Conservation (phyloP, 2,329 filamentous ascomycete genomes). For the Botrytis elliptica region DNA sequence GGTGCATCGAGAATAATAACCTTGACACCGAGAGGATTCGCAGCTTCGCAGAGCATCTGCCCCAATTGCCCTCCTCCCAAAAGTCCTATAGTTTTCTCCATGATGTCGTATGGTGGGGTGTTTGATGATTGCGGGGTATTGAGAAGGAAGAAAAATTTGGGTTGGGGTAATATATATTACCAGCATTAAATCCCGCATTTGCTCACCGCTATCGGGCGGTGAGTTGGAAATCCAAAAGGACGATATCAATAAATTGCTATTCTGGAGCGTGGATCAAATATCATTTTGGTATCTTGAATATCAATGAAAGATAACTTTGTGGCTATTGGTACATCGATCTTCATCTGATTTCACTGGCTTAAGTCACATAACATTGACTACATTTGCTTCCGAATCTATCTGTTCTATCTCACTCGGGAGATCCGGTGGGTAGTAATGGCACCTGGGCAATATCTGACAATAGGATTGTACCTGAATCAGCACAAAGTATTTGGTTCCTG, state of each 20-base stretch:
- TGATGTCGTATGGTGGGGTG: constrained; percentile 21
- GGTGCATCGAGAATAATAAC: constrained; percentile 76
- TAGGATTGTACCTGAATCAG: background rate
- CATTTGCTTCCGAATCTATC: background rate
- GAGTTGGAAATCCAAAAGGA: background rate
- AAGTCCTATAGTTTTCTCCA: constrained; percentile 44
- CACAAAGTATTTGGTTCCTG: background rate
- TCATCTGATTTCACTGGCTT: background rate
- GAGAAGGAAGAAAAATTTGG: constrained; percentile 7
- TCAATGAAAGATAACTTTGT: background rate
- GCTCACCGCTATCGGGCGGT: constrained; percentile 5
- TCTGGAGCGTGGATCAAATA: too few species aligned
- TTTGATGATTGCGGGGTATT: constrained; percentile 15
- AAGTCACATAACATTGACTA: background rate
- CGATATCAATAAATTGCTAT: background rate
- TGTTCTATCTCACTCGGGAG: background rate
- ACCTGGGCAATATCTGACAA: background rate
- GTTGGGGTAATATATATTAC: background rate
- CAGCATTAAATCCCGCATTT: background rate
- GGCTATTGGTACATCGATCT: background rate
- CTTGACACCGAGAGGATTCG: constrained; percentile 73
- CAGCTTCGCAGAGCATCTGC: constrained; percentile 91
- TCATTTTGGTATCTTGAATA: too few species aligned
- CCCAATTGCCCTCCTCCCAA: constrained; percentile 74
- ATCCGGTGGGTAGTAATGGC: background rate